A percentile compares a stretch with the other conserved stretches of the same genome.
Evolutionary conservation across 306 rosid species (phyloP).

Genomic region (Clitoria ternatea): DNA sequence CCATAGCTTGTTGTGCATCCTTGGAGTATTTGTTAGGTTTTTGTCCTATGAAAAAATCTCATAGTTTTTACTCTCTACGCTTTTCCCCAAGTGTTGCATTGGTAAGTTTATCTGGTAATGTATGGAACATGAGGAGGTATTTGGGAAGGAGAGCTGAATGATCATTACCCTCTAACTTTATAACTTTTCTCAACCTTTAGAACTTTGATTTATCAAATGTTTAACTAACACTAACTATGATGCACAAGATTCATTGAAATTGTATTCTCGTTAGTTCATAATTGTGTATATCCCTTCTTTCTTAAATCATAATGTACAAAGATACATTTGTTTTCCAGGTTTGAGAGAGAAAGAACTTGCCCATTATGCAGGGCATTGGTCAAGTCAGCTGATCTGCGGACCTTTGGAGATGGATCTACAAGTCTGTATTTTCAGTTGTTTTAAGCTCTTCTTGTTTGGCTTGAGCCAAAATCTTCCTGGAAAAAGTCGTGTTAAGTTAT

Average conservation of each 20-base stretch:
- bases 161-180: neutral
- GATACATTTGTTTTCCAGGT: conserved; percentile 49
- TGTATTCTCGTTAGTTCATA: neutral
- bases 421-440: conserved; percentile 72
- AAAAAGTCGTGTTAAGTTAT: conserved; percentile 15
- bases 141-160: neutral
- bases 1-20: neutral
- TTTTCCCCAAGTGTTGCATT: neutral
- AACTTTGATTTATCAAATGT: neutral
- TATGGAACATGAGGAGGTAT: neutral
- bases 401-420: conserved; percentile 92
- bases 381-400: conserved; percentile 61
- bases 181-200: neutral
- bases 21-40: neutral
- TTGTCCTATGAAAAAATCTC: neutral
- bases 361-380: conserved; percentile 86
- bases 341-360: conserved; percentile 92
- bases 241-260: neutral
- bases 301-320: neutral
- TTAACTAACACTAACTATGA: neutral
- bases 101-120: neutral
- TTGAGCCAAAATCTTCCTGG: conserved; percentile 25
- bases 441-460: conserved; percentile 25
- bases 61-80: neutral
- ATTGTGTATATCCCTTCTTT: neutral